Evolutionary conservation across 2,329 filamentous ascomycete species (phyloP).

Genomic region (Rutstroemia sp.): DNA sequence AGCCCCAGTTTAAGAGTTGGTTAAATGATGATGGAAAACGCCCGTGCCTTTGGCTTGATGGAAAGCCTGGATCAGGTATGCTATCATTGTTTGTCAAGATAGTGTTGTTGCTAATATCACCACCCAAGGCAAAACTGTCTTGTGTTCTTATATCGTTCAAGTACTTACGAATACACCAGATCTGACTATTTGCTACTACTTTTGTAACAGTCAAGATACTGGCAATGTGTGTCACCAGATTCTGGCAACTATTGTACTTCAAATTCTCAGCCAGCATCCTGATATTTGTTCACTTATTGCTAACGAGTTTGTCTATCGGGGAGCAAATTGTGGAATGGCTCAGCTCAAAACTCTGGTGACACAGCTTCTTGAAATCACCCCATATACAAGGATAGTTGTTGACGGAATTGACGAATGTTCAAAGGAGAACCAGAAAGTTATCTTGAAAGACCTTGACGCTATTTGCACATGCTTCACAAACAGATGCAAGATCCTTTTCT

Average conservation of each 20-base stretch:
- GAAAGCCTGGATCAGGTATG: constrained; percentile 15
- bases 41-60: constrained; percentile 13
- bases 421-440: constrained; percentile 9
- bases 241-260: constrained; percentile 6
- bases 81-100: not conserved
- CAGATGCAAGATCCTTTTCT: constrained; percentile 10
- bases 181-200: constrained; percentile 9
- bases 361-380: constrained; percentile 1
- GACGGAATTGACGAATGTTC: constrained; percentile 12
- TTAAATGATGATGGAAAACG: constrained; percentile 1
- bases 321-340: constrained; percentile 7
- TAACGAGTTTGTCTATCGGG: constrained; percentile 9
- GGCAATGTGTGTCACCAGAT: constrained; percentile 8
- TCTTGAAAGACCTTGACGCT: constrained; percentile 9
- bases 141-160: constrained; percentile 13
- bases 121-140: constrained; percentile 13
- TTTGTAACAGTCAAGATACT: constrained; percentile 14
- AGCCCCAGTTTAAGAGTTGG: constrained; percentile 7
- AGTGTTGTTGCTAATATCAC: not conserved
- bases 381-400: constrained; percentile 8
- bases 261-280: constrained; percentile 6
- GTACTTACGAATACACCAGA: not conserved
- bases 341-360: constrained; percentile 7
- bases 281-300: constrained; percentile 7
- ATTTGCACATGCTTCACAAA: not conserved